phyloP scores from a whole-genome alignment of 495 filamentous ascomycete genomes.

The Rostrohypoxylon terebratum region DNA sequence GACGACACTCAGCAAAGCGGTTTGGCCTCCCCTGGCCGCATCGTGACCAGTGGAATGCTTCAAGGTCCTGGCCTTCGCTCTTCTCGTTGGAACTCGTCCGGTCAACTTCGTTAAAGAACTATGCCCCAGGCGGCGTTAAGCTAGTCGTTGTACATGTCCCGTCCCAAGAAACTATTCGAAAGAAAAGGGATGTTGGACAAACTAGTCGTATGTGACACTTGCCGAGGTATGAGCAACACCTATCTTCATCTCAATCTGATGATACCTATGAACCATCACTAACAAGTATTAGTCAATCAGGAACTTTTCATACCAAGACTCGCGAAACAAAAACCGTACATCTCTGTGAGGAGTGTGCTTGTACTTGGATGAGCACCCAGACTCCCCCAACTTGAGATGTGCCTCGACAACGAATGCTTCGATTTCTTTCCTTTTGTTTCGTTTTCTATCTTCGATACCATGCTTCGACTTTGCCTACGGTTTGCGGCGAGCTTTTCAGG shows the following conservation, averaged over 20 bases:
- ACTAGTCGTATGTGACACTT: neutral
- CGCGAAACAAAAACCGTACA: neutral
- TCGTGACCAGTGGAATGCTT: conserved; percentile 29
- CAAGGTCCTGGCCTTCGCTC: conserved; percentile 33
- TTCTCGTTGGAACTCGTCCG: conserved; percentile 36
- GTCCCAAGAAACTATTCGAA: neutral
- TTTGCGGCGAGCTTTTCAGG: neutral
- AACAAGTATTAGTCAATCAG: neutral
- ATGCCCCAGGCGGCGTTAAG: neutral
- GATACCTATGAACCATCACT: neutral
- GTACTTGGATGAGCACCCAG: neutral
- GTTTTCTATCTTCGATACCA: neutral
- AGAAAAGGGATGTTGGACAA: neutral
- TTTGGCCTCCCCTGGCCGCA: conserved; percentile 4
- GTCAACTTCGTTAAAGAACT: neutral
- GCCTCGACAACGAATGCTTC: neutral
- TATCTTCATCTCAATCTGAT: neutral
- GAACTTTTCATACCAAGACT: neutral
- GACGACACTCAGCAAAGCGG: neutral
- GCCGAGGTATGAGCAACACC: neutral
- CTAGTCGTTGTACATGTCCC: neutral
- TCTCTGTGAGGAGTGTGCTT: neutral
- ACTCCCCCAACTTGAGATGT: neutral
- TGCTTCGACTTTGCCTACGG: neutral
- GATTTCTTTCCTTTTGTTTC: neutral